These are phyloP conservation scores for Trametes pubescens DNA, from an alignment of 1,284 basidiomycete genomes.

Conservation along the genomic window DNA sequence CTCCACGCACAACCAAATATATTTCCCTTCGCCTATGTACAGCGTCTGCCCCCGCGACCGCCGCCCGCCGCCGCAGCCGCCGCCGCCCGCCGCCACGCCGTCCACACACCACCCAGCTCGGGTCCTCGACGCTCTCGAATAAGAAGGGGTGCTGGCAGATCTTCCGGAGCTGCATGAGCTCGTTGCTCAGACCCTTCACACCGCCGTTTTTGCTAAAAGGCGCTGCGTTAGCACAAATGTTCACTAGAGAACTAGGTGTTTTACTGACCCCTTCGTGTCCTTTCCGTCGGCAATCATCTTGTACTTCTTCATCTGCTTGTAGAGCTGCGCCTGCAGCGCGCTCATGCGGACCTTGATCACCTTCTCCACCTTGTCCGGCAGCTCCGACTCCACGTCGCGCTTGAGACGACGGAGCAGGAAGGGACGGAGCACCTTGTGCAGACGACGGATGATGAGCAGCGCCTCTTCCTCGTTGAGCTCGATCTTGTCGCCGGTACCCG, in stretches of 20 bases:
- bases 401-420: constrained; percentile 97
- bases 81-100: too few relatives aligned
- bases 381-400: constrained; percentile 97
- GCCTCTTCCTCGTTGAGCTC: constrained; percentile 99
- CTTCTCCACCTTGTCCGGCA: constrained; percentile 99
- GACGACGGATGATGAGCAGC: constrained; percentile 94
- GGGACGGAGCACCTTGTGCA: constrained; percentile 98
- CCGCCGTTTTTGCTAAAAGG: constrained; percentile 69
- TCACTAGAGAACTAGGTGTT: constrained; percentile 3
- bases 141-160: constrained; percentile 99
- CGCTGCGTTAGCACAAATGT: constrained; percentile 14
- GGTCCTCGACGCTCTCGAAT: constrained; percentile 95
- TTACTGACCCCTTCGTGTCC: constrained; percentile 72
- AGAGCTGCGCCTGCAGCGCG: constrained; percentile 92
- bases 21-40: too few relatives aligned
- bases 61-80: too few relatives aligned
- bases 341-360: constrained; percentile 99
- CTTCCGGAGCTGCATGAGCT: constrained; percentile 99
- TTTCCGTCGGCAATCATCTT: constrained; percentile 95
- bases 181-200: constrained; percentile 93
- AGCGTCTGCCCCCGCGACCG: too few relatives aligned
- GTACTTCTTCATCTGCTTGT: constrained; percentile 97
- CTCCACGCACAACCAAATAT: too few relatives aligned
- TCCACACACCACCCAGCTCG: constrained; percentile 78
- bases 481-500: constrained; percentile 96